Evolutionary conservation across 2,329 filamentous ascomycete genomes (phyloP).

Genomic region (Alternaria longipes): DNA sequence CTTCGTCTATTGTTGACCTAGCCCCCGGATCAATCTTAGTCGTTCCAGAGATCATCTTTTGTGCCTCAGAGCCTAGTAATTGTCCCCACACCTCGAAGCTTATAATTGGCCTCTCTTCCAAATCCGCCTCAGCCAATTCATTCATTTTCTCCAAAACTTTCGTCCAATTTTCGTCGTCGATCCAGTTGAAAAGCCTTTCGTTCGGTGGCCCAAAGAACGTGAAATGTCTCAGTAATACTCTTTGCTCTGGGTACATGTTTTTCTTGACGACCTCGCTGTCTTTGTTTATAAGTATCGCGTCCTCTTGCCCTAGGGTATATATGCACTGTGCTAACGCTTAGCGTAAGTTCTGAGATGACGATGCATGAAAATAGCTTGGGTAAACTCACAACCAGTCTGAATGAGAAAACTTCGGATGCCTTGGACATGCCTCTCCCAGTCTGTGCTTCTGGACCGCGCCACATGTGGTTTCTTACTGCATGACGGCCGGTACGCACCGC

Average conservation of each 20-base stretch:
- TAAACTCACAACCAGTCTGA: conserved; percentile 50
- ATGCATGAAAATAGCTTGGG: conserved; percentile 13
- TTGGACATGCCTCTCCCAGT: conserved; percentile 45
- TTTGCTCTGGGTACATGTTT: conserved; percentile 44
- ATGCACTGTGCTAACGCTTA: conserved; percentile 46
- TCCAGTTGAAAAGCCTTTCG: conserved; percentile 40
- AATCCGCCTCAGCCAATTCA: conserved; percentile 34
- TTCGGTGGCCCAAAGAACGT: conserved; percentile 47
- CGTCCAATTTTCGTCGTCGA: conserved; percentile 41
- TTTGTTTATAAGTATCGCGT: conserved; percentile 43
- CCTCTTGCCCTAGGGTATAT: conserved; percentile 45
- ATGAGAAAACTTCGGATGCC: conserved; percentile 52
- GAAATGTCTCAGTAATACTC: conserved; percentile 47
- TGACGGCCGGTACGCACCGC: conserved; percentile 34
- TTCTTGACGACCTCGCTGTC: conserved; percentile 42
- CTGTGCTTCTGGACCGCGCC: conserved; percentile 54
- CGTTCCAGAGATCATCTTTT: conserved; percentile 50
- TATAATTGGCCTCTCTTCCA: conserved; percentile 40
- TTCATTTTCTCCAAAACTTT: conserved; percentile 35
- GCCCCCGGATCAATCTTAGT: conserved; percentile 45
- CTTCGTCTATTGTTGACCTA: conserved; percentile 46
- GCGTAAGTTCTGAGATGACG: conserved; percentile 20
- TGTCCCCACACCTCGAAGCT: conserved; percentile 44
- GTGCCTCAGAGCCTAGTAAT: conserved; percentile 35
- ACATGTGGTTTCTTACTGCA: conserved; percentile 53